A percentile compares a stretch with the other conserved stretches of the same genome.
Evolutionary conservation across 345 rosid species (phyloP).

Genomic region (Rhodamnia rubescens): DNA sequence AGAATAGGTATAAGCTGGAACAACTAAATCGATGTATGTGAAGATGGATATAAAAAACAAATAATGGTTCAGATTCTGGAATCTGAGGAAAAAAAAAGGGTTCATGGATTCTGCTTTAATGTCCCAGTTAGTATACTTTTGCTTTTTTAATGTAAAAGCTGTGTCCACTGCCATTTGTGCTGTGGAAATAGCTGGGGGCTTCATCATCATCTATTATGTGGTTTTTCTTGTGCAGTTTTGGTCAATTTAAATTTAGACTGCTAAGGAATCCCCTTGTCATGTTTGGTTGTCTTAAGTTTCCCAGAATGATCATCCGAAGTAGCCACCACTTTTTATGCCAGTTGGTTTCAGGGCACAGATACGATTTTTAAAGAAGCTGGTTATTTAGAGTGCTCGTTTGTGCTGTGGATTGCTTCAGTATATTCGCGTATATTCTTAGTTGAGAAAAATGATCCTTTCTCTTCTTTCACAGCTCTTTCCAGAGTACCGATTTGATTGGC

Average conservation of each 20-base stretch:
- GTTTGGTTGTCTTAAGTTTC: neutral
- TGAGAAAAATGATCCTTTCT: neutral
- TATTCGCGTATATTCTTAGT: neutral
- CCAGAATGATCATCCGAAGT: neutral
- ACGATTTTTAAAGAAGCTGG: neutral
- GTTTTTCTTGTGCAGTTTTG: neutral
- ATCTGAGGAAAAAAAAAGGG: neutral
- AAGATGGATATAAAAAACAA: neutral
- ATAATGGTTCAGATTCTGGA: neutral
- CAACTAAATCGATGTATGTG: neutral
- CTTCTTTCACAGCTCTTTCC: conserved; percentile 55
- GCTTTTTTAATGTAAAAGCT: neutral
- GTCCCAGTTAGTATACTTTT: neutral
- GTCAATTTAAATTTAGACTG: neutral
- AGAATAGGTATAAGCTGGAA: neutral
- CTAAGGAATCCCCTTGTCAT: neutral
- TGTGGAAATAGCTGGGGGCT: neutral
- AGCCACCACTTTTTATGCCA: neutral
- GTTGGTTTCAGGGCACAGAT: neutral
- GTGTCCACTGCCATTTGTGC: neutral
- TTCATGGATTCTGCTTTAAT: neutral
- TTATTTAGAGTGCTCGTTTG: neutral
- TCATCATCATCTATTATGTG: neutral
- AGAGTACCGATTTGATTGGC: conserved; percentile 72
- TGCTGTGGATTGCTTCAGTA: neutral